Evolutionary conservation across 768 basidiomycete species (phyloP).

Genomic region (Boletus patriciae): DNA sequence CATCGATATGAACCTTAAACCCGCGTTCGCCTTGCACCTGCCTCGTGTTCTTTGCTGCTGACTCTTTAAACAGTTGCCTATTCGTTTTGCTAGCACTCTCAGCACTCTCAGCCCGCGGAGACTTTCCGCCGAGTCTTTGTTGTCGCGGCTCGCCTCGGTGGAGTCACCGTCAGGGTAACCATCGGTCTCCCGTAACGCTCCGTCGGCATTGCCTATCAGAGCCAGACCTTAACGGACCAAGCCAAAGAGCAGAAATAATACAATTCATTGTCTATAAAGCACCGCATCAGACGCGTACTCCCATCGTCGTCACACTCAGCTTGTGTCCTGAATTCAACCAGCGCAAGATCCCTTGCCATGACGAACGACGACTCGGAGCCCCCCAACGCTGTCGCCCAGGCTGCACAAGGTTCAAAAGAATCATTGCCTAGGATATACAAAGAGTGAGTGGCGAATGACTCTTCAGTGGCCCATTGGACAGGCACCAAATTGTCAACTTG

Average conservation of each 20-base stretch:
- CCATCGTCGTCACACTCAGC: neutral
- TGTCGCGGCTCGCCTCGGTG: neutral
- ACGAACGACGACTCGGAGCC: constrained; percentile 4
- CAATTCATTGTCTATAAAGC: constrained; percentile 8
- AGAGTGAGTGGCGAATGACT: constrained; percentile 12
- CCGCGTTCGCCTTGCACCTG: constrained; percentile 6
- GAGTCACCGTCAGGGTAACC: constrained; percentile 3
- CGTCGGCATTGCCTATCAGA: neutral
- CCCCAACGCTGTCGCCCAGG: constrained; percentile 1
- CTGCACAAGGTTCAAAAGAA: constrained; percentile 14
- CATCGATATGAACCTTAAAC: neutral
- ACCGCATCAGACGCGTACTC: neutral
- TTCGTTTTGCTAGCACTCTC: neutral
- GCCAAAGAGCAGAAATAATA: neutral
- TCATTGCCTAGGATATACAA: neutral
- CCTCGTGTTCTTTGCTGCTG: constrained; percentile 11
- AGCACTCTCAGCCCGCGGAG: neutral
- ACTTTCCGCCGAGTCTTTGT: neutral
- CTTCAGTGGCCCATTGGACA: neutral
- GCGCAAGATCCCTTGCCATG: constrained; percentile 5
- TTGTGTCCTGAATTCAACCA: neutral
- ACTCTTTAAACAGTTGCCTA: neutral
- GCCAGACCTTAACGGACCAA: neutral
- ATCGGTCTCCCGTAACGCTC: constrained; percentile 3
- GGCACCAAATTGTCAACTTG: neutral